Evolutionary conservation across 345 rosid species (phyloP).

Genomic region (Combretum micranthum): DNA sequence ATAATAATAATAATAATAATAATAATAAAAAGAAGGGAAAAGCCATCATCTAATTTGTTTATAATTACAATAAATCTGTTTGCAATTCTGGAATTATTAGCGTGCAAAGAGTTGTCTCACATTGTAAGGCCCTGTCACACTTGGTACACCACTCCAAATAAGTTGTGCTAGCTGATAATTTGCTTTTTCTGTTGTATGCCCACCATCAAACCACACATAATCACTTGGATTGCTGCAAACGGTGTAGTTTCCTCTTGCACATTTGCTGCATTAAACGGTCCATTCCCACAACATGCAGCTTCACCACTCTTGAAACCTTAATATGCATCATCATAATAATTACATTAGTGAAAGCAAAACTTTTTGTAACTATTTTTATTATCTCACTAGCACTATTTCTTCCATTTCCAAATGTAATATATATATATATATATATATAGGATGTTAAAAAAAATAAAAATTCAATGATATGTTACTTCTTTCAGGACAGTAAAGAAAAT

Average conservation of each 20-base stretch:
- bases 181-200: slow-evolving; percentile 5
- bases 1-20: no score
- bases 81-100: not conserved
- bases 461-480: no score
- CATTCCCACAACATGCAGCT: slow-evolving; percentile 7
- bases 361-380: not conserved
- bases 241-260: not conserved
- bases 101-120: slow-evolving; percentile 2
- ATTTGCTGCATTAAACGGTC: no score
- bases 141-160: slow-evolving; percentile 4
- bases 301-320: slow-evolving; percentile 12
- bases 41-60: no score
- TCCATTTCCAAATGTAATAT: no score
- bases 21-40: no score
- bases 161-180: slow-evolving; percentile 14
- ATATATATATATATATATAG: no score
- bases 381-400: no score
- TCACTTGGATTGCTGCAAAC: slow-evolving; percentile 12
- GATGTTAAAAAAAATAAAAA: no score
- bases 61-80: no score
- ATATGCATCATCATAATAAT: not conserved
- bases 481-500: no score
- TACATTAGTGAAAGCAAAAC: not conserved
- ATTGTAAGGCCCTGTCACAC: slow-evolving; percentile 3
- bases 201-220: slow-evolving; percentile 10